Evolutionary conservation across 331 rosid genomes (phyloP), one percentile per base, ranked within the genome.

Genomic region (Dryas integrifolia): DNA sequence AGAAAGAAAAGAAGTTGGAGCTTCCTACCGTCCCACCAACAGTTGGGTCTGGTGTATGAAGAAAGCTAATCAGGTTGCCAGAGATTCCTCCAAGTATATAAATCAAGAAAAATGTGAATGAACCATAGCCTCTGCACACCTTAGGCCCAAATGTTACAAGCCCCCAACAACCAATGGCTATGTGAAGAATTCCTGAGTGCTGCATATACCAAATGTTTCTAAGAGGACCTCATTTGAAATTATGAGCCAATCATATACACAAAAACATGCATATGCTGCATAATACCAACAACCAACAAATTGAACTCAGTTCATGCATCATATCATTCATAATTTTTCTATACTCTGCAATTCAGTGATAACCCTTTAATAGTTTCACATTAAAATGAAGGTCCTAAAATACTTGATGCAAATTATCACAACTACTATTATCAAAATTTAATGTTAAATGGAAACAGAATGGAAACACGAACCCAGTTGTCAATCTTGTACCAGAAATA

Each of bases 401-500:
- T 69, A 51, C 39, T 7, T 16, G 35, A 39, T 67, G 9, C 45
- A 49, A 30, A 21, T 44, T 39, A 14, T 35, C 21, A 63, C 38
- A n/a, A 24, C 45, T 14, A 13, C 38, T n/a, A 9, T 5, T 38
- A 35, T 14, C 14, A 50, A 18, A 57, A 77, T 1, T 15, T 51
- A 59, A 65, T 73, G 61, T 10, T n/a, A 15, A 68, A 51, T n/a
- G 14, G 51, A 39, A 61, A 74, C 75, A 48, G 92, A 90, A 92
- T 70, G 72, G 89, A 86, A 91, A 84, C 83, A 94, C 92, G 65
- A 83, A 91, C 95, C 97, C 85, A 94, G 51, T 79, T 79, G 73
- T 84, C 87, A 81, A 83, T 77, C 79, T 73, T 91, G 98, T 91
- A 94, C 98, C 98, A 94, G 98, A 94, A 94, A 94, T 96, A 94